Evolutionary conservation across 78 protist species (phyloP).

Genomic region (Dictyostelium purpureum): DNA sequence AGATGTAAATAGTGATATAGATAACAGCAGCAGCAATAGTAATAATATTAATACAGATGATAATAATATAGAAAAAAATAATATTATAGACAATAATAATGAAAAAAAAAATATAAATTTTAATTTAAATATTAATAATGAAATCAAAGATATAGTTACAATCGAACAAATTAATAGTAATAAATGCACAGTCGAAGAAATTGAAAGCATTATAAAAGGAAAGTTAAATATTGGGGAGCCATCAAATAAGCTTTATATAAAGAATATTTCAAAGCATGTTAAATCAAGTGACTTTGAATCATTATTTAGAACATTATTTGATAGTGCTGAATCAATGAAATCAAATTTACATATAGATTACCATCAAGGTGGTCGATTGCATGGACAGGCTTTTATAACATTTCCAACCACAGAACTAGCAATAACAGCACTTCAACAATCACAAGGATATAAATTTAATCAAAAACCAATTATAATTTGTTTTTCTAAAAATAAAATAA

Average conservation of each 20-base stretch:
- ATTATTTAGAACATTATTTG: slow-evolving; percentile 6
- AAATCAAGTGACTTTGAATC: background rate
- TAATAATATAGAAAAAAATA: background rate
- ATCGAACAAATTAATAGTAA: background rate
- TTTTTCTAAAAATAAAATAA: background rate
- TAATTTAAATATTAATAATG: background rate
- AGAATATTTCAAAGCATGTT: slow-evolving; percentile 19
- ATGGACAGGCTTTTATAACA: slow-evolving; percentile 32
- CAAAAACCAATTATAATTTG: slow-evolving; percentile 25
- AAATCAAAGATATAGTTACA: background rate
- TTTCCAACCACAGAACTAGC: slow-evolving; percentile 15
- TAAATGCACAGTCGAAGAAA: background rate
- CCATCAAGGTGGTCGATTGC: background rate
- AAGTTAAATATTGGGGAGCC: slow-evolving; percentile 6
- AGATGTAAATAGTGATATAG: background rate
- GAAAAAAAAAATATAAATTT: too few relatives aligned
- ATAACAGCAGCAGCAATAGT: background rate
- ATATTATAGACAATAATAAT: background rate
- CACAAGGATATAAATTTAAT: slow-evolving; percentile 23
- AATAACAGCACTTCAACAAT: background rate
- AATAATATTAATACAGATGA: background rate
- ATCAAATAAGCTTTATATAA: slow-evolving; percentile 17
- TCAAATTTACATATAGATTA: background rate
- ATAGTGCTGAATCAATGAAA: background rate
- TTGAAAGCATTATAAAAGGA: background rate